Percentiles rank a stretch among this genome's conserved stretches.
phyloP scores from a whole-genome alignment of 2,329 filamentous ascomycete species.

The Colletotrichum sidae region DNA sequence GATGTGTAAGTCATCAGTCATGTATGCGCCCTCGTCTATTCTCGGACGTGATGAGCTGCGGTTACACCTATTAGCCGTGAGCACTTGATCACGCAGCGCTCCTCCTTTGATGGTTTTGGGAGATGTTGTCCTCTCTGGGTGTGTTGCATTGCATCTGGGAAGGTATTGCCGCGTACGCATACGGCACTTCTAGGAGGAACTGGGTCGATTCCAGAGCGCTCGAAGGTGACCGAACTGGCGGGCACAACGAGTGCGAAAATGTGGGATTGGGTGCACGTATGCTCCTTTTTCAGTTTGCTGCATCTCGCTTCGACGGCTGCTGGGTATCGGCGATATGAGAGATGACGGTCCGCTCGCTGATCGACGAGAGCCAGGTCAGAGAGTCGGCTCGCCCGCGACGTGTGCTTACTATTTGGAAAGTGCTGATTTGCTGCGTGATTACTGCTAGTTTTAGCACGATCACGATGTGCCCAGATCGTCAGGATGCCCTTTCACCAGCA shows the following conservation, averaged over 20 bases:
- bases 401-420: neutral
- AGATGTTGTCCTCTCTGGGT: neutral
- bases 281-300: slow-evolving; percentile 8
- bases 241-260: slow-evolving; percentile 10
- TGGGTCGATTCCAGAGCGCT: slow-evolving; percentile 21
- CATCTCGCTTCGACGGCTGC: slow-evolving; percentile 32
- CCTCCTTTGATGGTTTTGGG: slow-evolving; percentile 1
- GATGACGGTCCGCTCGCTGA: slow-evolving; percentile 11
- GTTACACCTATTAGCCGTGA: too few species aligned
- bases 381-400: neutral
- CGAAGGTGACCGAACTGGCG: slow-evolving; percentile 26
- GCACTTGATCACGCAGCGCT: neutral
- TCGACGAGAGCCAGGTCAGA: neutral
- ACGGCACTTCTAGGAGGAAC: neutral
- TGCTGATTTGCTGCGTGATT: slow-evolving; percentile 1
- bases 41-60: too few species aligned
- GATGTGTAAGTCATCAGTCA: slow-evolving; percentile 11
- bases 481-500: neutral
- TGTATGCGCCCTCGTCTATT: too few species aligned
- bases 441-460: neutral
- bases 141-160: slow-evolving; percentile 31
- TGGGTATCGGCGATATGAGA: slow-evolving; percentile 24
- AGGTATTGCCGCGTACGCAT: neutral
- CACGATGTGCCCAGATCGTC: slow-evolving; percentile 1
- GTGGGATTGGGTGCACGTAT: slow-evolving; percentile 8